phyloP scores from a whole-genome alignment of 441 rosid species.

The Brassica balearica region DNA sequence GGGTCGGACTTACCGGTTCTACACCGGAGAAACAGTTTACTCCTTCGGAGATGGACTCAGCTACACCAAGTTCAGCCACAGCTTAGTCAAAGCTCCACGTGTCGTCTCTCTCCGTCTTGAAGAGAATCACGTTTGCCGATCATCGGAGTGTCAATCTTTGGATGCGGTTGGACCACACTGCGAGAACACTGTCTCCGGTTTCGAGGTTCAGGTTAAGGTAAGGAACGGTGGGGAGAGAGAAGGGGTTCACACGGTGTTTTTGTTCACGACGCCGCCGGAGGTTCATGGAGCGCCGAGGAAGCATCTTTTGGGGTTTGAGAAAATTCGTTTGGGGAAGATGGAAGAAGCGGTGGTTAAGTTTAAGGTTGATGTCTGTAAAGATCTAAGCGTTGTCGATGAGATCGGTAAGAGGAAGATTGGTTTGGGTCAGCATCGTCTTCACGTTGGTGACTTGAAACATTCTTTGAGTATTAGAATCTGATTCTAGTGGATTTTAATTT shows the following conservation, averaged over 20 bases:
- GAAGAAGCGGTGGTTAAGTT: slow-evolving; percentile 56
- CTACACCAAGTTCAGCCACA: slow-evolving; percentile 57
- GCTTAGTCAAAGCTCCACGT: slow-evolving; percentile 49
- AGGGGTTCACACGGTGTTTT: slow-evolving; percentile 77
- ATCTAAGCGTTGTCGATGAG: slow-evolving; percentile 82
- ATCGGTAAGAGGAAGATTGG: slow-evolving; percentile 67
- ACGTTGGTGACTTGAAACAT: slow-evolving; percentile 76
- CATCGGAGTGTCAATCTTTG: slow-evolving; percentile 63
- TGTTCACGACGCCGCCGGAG: slow-evolving; percentile 75
- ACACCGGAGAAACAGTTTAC: slow-evolving; percentile 79
- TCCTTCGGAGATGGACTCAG: slow-evolving; percentile 86
- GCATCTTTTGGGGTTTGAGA: slow-evolving; percentile 79
- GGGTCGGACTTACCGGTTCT: slow-evolving; percentile 85
- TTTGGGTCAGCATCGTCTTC: slow-evolving; percentile 75
- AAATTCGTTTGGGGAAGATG: slow-evolving; percentile 53
- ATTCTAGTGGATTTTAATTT: slow-evolving; percentile 28
- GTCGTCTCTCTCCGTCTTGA: slow-evolving; percentile 54
- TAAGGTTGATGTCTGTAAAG: slow-evolving; percentile 72
- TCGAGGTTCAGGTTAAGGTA: slow-evolving; percentile 60
- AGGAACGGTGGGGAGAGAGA: slow-evolving; percentile 54
- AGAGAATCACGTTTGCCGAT: slow-evolving; percentile 58
- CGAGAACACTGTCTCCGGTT: slow-evolving; percentile 34
- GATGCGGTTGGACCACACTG: slow-evolving; percentile 56
- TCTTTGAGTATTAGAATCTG: slow-evolving; percentile 62
- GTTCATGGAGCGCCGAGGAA: slow-evolving; percentile 77